Conservation (phyloP, 306 rosid species). For the Inga laurina region DNA sequence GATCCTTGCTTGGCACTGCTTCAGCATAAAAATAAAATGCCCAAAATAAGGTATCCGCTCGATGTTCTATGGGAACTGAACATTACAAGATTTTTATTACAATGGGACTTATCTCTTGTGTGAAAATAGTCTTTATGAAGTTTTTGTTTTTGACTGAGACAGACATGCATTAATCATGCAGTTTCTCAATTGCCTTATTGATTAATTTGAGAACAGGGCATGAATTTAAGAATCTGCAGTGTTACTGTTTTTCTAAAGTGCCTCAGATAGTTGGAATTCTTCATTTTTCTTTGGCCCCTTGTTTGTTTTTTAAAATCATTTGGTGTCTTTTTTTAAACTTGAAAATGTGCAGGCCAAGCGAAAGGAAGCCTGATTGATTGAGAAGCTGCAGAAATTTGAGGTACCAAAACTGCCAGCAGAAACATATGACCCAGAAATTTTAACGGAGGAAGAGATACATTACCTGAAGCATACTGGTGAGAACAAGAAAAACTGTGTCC, state of each 20-base stretch:
- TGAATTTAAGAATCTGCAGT: background rate
- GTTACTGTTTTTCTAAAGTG: background rate
- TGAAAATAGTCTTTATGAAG: background rate
- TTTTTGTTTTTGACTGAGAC: slow-evolving; percentile 12
- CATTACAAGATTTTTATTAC: slow-evolving; percentile 6
- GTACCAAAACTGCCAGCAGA: slow-evolving; percentile 61
- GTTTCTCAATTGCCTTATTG: slow-evolving; percentile 6
- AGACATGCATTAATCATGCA: slow-evolving; percentile 1
- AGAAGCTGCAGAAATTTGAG: slow-evolving; percentile 76
- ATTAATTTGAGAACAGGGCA: slow-evolving; percentile 1
- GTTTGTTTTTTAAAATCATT: background rate
- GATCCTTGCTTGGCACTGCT: background rate
- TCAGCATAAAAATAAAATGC: background rate
- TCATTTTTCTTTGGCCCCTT: slow-evolving; percentile 3
- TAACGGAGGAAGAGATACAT: slow-evolving; percentile 91
- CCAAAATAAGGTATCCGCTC: background rate
- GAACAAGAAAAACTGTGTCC: slow-evolving; percentile 82
- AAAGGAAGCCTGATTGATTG: slow-evolving; percentile 87
- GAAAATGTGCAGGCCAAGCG: slow-evolving; percentile 66
- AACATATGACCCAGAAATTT: slow-evolving; percentile 80
- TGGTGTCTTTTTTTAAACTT: slow-evolving; percentile 8
- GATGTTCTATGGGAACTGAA: slow-evolving; percentile 5
- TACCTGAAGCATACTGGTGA: slow-evolving; percentile 89
- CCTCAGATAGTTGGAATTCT: slow-evolving; percentile 14
- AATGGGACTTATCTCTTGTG: background rate